phyloP scores from a whole-genome alignment of 805 yeast species.

The Zygosaccharomyces kombuchaensis region DNA sequence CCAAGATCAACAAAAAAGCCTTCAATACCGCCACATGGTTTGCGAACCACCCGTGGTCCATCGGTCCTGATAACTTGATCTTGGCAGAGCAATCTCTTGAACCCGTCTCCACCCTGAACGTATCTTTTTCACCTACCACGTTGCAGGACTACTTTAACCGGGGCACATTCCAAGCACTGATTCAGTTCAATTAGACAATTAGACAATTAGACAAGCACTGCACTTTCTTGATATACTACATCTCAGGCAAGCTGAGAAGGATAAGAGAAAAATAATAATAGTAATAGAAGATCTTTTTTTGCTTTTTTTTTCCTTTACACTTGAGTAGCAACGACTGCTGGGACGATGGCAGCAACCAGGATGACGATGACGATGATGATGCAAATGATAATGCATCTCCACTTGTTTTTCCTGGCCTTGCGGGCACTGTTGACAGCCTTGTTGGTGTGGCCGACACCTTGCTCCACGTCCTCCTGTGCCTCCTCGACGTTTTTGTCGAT shows the following conservation, averaged over 20 bases:
- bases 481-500: constrained; percentile 73
- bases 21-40: constrained; percentile 2
- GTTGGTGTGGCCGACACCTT: constrained; percentile 90
- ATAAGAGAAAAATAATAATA: not conserved
- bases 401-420: constrained; percentile 85
- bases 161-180: constrained; percentile 21
- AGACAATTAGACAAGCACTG: not conserved
- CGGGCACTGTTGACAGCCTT: constrained; percentile 85
- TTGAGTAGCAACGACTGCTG: constrained; percentile 35
- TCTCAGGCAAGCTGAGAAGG: constrained; percentile 6
- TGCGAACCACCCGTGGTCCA: not conserved
- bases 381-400: constrained; percentile 73
- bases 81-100: constrained; percentile 35
- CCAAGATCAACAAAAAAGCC: constrained; percentile 8
- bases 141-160: constrained; percentile 35
- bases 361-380: constrained; percentile 56
- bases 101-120: constrained; percentile 28
- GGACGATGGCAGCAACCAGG: constrained; percentile 63
- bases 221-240: constrained; percentile 12
- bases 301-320: constrained; percentile 4
- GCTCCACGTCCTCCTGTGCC: constrained; percentile 88
- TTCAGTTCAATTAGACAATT: constrained; percentile 6
- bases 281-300: not conserved
- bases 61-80: constrained; percentile 33
- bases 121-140: constrained; percentile 14